Evolutionary conservation across 2,329 filamentous ascomycete species (phyloP).

Genomic region (Penicillium thymicola): DNA sequence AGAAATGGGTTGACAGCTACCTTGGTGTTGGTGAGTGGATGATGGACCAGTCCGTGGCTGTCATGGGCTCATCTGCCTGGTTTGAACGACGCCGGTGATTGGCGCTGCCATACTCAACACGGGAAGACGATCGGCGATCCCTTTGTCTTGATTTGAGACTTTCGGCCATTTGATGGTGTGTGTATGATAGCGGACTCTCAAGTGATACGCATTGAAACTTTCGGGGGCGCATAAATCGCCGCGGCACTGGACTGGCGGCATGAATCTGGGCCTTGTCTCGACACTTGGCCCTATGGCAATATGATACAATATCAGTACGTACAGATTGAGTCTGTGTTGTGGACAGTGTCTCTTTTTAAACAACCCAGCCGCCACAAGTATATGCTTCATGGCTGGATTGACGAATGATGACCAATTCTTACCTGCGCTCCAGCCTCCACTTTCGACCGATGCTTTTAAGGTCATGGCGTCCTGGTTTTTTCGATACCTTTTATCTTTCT

Average conservation of each 20-base stretch:
- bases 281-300: neutral
- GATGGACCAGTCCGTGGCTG: slow-evolving; percentile 93
- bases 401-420: slow-evolving; percentile 21
- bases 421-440: slow-evolving; percentile 8
- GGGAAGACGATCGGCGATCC: neutral
- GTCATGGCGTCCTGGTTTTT: slow-evolving; percentile 19
- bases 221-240: neutral
- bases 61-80: slow-evolving; percentile 81
- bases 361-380: neutral
- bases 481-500: slow-evolving; percentile 19
- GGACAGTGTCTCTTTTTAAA: neutral
- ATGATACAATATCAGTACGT: slow-evolving; percentile 1
- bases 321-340: slow-evolving; percentile 1
- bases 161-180: slow-evolving; percentile 1
- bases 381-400: slow-evolving; percentile 11
- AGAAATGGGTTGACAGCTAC: slow-evolving; percentile 89
- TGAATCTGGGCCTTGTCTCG: neutral
- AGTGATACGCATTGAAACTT: neutral
- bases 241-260: neutral
- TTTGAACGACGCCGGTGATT: slow-evolving; percentile 83
- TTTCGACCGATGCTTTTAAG: slow-evolving; percentile 13
- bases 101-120: neutral
- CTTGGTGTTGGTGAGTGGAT: slow-evolving; percentile 94
- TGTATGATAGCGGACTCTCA: slow-evolving; percentile 1
- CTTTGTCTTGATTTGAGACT: slow-evolving; percentile 7